Conservation (phyloP, 2,329 filamentous ascomycete species). For the Chrysosporium queenslandicum region DNA sequence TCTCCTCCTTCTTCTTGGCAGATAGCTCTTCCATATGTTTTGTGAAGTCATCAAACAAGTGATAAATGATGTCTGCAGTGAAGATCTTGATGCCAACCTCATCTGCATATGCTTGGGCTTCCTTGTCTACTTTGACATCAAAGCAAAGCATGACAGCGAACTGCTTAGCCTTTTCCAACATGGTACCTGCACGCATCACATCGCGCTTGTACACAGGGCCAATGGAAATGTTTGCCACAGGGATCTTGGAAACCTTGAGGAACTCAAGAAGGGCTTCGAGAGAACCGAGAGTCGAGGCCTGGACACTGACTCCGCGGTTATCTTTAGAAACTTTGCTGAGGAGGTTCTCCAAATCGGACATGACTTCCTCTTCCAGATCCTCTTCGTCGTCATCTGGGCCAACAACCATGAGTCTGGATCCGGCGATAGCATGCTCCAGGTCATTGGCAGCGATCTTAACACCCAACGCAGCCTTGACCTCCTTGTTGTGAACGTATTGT, state of each 20-base stretch:
- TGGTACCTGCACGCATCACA: constrained; percentile 84
- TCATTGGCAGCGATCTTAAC: constrained; percentile 97
- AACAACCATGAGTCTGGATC: constrained; percentile 86
- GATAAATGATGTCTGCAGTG: constrained; percentile 97
- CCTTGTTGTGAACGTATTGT: constrained; percentile 96
- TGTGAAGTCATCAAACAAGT: constrained; percentile 93
- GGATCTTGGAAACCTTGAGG: constrained; percentile 90
- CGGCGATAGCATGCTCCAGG: constrained; percentile 90
- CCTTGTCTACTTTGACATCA: constrained; percentile 98
- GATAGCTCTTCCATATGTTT: constrained; percentile 81
- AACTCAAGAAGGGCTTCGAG: constrained; percentile 94
- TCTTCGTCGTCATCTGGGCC: constrained; percentile 94
- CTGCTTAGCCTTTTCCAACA: constrained; percentile 92
- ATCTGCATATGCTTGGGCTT: constrained; percentile 80
- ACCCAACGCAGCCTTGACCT: constrained; percentile 95
- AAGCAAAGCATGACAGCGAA: constrained; percentile 99
- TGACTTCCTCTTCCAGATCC: constrained; percentile 91
- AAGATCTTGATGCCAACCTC: constrained; percentile 96
- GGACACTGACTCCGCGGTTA: constrained; percentile 88
- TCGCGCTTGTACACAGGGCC: constrained; percentile 97
- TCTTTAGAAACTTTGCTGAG: constrained; percentile 86
- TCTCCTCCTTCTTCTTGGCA: constrained; percentile 91
- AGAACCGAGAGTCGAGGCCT: constrained; percentile 93
- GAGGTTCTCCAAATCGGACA: constrained; percentile 83
- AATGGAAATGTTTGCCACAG: constrained; percentile 92